Base-by-base conservation (phyloP, 1,284 basidiomycete species). In the Violaceomyces palustris region DNA sequence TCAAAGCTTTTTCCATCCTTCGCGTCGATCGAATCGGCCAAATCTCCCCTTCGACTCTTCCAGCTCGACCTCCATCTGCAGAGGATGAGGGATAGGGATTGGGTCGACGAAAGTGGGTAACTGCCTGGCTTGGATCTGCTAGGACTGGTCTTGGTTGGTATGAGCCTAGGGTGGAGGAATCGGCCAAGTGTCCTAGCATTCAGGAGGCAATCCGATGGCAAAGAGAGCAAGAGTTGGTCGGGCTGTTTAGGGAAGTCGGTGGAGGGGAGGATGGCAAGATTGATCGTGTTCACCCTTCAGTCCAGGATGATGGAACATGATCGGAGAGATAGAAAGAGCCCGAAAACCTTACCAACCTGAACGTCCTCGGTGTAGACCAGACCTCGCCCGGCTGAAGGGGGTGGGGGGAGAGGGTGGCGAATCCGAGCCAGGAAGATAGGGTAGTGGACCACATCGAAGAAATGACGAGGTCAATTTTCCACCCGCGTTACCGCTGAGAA, bases 301-400 rank as follows among this genome's bases (percentile, higher is more conserved):
- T n/a, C n/a, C n/a, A n/a, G n/a, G n/a, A n/a, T n/a, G n/a, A n/a
- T n/a, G n/a, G n/a, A n/a, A n/a, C n/a, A n/a, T n/a, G n/a, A n/a
- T n/a, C n/a, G n/a, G n/a, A n/a, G n/a, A n/a, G n/a, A n/a, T n/a
- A n/a, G n/a, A n/a, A n/a, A n/a, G n/a, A n/a, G n/a, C n/a, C n/a
- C n/a, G n/a, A n/a, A n/a, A n/a, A n/a, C n/a, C n/a, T n/a, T n/a
- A n/a, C n/a, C n/a, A n/a, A n/a, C n/a, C n/a, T n/a, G n/a, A 25
- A 61, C 37, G 11, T 32, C 21, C 6, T 30, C 28, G 2, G 44
- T 61, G 39, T 42, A 57, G 10, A 61, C 50, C 24, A 61, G 30
- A 2, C 59, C 59, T 31, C 59, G 46, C 19, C 59, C 54, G 3
- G 54, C 53, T 10, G 52, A n/a, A n/a, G n/a, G n/a, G n/a, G n/a